Evolutionary conservation across 225 moss, liverwort and hornwort genomes (phyloP), one percentile per base, ranked within the genome.

Genomic region (Pseudisothecium myosuroides): DNA sequence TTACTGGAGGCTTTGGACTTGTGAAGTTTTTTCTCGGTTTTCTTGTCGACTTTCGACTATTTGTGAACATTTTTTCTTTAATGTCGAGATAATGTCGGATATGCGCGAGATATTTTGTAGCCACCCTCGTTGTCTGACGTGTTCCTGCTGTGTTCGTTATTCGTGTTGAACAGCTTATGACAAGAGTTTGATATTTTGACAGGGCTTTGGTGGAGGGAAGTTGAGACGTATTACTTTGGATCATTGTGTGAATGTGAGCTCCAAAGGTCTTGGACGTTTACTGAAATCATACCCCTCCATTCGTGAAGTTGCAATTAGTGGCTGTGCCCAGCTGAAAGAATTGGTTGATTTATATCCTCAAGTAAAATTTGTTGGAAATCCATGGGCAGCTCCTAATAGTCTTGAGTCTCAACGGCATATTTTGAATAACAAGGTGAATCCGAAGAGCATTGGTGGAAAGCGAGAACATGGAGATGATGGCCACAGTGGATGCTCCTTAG

Each of bases 201-300:
- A 98, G 98, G 96, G 94, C 83, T 95, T 93, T 87, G 96, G 96
- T 89, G 95, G 92, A 85, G 95, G 96, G 84, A 94, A 96, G 77
- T 91, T 98, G 73, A 95, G 88, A 73, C 93, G 91, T 58, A 75
- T 97, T 64, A 94, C 92, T 45, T 81, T 98, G 83, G 94, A 94
- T 88, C 92, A 94, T 61, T 97, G 96, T 89, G 85, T 88, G 84
- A 92, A 93, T 84, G 95, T 97, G 91, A 99, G 93, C 81, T 93
- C 94, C 11, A 90, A 95, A 85, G 91, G 95, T 64, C 89, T 97
- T 79, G 96, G 91, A 86, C 92, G 93, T 66, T 90, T 99, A 89
- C 90, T 99, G 87, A 94, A 90, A 84, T 89, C 93, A 29, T 97
- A 94, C 90, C 94, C 97, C 56, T 93, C 99, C 66, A 95, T 99